Evolutionary conservation across 2,329 filamentous ascomycete genomes (phyloP).

Genomic region (Botrytis fabae): DNA sequence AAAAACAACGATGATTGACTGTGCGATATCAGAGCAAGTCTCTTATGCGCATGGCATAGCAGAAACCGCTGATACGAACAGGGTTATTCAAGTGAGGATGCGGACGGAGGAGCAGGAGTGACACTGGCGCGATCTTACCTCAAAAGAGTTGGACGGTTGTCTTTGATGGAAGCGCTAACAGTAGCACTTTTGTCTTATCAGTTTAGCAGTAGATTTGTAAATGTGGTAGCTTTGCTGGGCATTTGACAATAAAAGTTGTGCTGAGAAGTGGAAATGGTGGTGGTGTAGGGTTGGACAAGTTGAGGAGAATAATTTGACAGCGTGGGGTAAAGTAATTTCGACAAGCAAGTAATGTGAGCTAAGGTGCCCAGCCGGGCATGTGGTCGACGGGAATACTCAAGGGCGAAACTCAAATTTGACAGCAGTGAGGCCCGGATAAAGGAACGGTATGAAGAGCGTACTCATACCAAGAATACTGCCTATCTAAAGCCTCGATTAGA

Average conservation of each 20-base stretch:
- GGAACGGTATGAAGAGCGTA: not conserved
- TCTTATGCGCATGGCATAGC: not conserved
- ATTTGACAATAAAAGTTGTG: not conserved
- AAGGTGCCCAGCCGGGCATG: not conserved
- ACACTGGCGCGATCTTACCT: conserved; percentile 6
- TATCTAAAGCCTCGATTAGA: not conserved
- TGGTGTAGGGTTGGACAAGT: not conserved
- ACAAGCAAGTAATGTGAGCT: not conserved
- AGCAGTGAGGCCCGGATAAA: not conserved
- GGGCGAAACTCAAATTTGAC: not conserved
- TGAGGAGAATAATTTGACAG: not conserved
- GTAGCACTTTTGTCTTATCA: conserved; percentile 3
- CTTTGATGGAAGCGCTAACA: not conserved
- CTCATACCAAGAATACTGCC: not conserved
- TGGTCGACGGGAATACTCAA: not conserved
- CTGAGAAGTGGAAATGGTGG: not conserved
- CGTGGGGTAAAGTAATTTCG: not conserved
- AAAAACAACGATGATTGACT: not conserved
- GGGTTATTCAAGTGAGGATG: not conserved
- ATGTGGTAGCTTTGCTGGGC: not conserved
- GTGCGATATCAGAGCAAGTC: not conserved
- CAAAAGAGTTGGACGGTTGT: not conserved
- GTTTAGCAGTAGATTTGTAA: not conserved
- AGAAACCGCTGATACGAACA: not conserved
- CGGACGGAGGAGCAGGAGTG: not conserved